Evolutionary conservation across 441 rosid genomes (phyloP).

Genomic region (Populus hybrid): DNA sequence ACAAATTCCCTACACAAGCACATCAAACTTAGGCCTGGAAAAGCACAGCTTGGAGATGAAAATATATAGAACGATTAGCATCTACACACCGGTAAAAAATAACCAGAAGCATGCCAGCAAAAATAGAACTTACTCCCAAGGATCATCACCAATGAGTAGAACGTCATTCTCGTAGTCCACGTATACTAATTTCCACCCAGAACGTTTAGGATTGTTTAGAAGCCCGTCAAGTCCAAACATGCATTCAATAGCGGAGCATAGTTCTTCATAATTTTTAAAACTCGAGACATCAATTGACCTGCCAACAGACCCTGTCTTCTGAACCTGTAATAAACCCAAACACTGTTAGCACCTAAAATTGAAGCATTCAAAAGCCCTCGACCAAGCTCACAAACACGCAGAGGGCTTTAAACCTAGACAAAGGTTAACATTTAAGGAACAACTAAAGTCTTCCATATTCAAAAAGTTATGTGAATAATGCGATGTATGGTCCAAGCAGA

Average conservation of each 20-base stretch:
- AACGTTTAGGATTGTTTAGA: conserved; percentile 71
- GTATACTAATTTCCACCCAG: conserved; percentile 93
- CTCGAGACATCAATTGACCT: conserved; percentile 91
- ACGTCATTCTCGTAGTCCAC: conserved; percentile 97
- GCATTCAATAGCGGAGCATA: conserved; percentile 76
- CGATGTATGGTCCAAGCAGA: neutral
- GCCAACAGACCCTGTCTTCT: conserved; percentile 95
- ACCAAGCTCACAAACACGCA: neutral
- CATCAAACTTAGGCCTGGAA: conserved; percentile 4
- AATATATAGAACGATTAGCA: neutral
- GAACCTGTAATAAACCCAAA: conserved; percentile 58
- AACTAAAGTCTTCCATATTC: neutral
- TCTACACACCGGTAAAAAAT: neutral
- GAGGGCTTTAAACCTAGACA: neutral
- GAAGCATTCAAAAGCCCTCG: neutral
- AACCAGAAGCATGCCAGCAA: neutral
- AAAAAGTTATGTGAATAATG: neutral
- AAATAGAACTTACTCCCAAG: conserved; percentile 80
- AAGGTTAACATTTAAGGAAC: neutral
- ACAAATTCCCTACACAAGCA: conserved; percentile 70
- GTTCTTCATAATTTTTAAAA: conserved; percentile 76
- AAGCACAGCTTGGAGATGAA: neutral
- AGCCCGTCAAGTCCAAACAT: conserved; percentile 95
- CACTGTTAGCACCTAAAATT: neutral
- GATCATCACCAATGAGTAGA: conserved; percentile 96